Evolutionary conservation across 1,284 basidiomycete species (phyloP).

Genomic region (Malassezia sympodialis): DNA sequence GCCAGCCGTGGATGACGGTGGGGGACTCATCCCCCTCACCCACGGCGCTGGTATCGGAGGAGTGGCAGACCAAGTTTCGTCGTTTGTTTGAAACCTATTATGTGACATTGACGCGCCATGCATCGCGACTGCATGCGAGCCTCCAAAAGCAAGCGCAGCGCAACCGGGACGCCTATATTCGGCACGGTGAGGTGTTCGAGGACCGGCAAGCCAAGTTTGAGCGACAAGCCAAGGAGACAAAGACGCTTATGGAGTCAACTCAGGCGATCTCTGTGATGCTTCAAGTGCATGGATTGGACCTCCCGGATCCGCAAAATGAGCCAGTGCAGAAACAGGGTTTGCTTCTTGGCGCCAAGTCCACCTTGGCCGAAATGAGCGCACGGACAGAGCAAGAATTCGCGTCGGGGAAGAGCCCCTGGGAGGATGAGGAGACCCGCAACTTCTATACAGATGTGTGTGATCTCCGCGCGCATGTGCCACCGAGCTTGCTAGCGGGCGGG

Average conservation of each 20-base stretch:
- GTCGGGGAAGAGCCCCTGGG: conserved; percentile 70
- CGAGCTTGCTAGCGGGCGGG: conserved; percentile 58
- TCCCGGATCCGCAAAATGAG: conserved; percentile 62
- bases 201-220: conserved; percentile 97
- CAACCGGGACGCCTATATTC: conserved; percentile 97
- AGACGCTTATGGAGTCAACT: conserved; percentile 57
- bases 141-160: conserved; percentile 89
- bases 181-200: conserved; percentile 96
- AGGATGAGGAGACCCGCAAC: conserved; percentile 87
- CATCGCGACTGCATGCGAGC: conserved; percentile 59
- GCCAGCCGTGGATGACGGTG: neutral
- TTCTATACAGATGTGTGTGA: conserved; percentile 93
- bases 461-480: conserved; percentile 79
- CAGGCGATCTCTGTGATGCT: conserved; percentile 70
- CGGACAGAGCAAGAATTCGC: conserved; percentile 34
- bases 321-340: conserved; percentile 50
- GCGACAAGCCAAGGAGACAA: conserved; percentile 90
- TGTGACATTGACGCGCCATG: conserved; percentile 76
- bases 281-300: conserved; percentile 64
- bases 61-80: conserved; percentile 75
- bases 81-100: conserved; percentile 89
- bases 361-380: conserved; percentile 50
- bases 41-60: conserved; percentile 53
- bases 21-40: neutral
- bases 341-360: conserved; percentile 50